These are phyloP conservation scores for Torulaspora franciscae DNA, from an alignment of 805 yeast genomes.

Conservation along the genomic window DNA sequence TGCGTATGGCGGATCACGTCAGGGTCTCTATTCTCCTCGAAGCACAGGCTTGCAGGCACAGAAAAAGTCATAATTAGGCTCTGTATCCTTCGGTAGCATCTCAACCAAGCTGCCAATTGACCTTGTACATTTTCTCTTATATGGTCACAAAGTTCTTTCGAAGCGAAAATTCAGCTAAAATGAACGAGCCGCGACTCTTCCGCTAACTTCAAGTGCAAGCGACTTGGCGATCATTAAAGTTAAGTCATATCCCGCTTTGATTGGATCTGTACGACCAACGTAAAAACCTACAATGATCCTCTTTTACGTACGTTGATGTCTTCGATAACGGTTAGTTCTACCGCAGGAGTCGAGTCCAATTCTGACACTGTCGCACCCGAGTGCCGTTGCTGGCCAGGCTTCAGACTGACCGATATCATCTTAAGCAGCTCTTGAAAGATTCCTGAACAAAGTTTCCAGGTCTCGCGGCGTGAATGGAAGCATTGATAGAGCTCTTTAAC, in stretches of 20 bases:
- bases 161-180: neutral
- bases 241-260: no score
- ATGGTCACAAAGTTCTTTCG: neutral
- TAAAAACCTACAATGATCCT: neutral
- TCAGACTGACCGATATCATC: slow-evolving; percentile 16
- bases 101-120: neutral
- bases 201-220: slow-evolving; percentile 12
- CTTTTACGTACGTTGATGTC: slow-evolving; percentile 11
- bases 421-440: slow-evolving; percentile 37
- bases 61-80: slow-evolving; percentile 7
- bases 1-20: slow-evolving; percentile 38
- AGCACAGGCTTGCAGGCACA: slow-evolving; percentile 5
- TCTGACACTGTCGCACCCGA: slow-evolving; percentile 3
- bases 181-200: slow-evolving; percentile 3
- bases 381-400: neutral
- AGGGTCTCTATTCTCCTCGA: slow-evolving; percentile 29
- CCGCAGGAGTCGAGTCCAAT: slow-evolving; percentile 4
- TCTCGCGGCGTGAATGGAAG: slow-evolving; percentile 42
- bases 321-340: slow-evolving; percentile 7
- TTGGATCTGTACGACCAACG: no score
- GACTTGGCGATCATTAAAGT: neutral
- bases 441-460: slow-evolving; percentile 35
- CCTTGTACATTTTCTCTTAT: neutral
- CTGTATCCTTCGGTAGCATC: neutral
- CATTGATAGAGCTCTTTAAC: slow-evolving; percentile 41